Evolutionary conservation across 306 rosid genomes (phyloP).

Genomic region (Arachis hypogaea): DNA sequence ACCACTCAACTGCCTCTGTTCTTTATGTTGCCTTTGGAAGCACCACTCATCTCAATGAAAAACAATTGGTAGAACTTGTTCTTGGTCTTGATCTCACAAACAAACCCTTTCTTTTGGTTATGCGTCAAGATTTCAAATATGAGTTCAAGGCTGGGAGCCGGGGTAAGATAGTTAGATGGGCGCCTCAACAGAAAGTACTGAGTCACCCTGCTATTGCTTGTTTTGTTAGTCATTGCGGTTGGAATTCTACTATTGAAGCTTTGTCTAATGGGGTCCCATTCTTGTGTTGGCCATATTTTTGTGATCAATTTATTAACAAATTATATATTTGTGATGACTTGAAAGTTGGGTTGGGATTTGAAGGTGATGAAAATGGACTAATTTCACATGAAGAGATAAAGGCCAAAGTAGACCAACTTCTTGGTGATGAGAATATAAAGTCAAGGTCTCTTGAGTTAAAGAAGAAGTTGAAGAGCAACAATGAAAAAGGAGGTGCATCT

Average conservation of each 20-base stretch:
- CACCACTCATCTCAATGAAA: neutral
- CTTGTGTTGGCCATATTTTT: slow-evolving; percentile 49
- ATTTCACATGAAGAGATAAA: slow-evolving; percentile 35
- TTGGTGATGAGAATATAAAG: slow-evolving; percentile 24
- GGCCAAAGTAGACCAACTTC: slow-evolving; percentile 39
- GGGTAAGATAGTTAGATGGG: slow-evolving; percentile 38
- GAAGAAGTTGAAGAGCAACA: slow-evolving; percentile 1
- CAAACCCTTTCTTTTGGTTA: neutral
- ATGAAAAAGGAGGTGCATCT: neutral
- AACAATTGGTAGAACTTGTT: slow-evolving; percentile 23
- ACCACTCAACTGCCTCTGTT: slow-evolving; percentile 23
- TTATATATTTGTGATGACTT: slow-evolving; percentile 33
- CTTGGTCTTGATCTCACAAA: slow-evolving; percentile 28
- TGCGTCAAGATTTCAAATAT: neutral
- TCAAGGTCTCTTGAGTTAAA: slow-evolving; percentile 12
- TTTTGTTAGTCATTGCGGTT: slow-evolving; percentile 48
- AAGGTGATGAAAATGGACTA: slow-evolving; percentile 34
- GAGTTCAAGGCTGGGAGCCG: slow-evolving; percentile 12
- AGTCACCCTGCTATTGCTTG: slow-evolving; percentile 42
- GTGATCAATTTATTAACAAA: slow-evolving; percentile 36
- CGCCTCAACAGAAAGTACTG: slow-evolving; percentile 46
- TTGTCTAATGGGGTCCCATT: slow-evolving; percentile 43
- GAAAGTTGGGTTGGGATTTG: slow-evolving; percentile 45
- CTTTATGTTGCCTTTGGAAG: slow-evolving; percentile 33
- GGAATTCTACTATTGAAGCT: slow-evolving; percentile 46